Conservation (phyloP, 2,329 filamentous ascomycete species). For the Neopestalotiopsis rosae region DNA sequence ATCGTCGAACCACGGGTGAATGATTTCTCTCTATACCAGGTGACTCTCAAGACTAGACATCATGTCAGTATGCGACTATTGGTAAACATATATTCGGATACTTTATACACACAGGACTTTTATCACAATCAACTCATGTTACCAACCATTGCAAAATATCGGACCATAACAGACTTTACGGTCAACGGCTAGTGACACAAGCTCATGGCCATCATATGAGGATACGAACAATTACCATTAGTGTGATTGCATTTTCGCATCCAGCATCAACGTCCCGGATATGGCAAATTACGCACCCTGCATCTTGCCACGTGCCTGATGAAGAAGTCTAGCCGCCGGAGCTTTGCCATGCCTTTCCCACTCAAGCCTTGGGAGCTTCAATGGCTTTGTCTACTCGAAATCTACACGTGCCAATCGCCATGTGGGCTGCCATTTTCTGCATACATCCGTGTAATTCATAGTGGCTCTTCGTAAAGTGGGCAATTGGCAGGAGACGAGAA, state of each 20-base stretch:
- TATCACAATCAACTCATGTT: too few species aligned
- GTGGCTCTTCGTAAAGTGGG: background rate
- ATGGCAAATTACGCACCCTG: background rate
- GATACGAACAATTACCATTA: background rate
- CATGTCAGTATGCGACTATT: background rate
- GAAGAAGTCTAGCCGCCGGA: background rate
- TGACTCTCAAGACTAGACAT: background rate
- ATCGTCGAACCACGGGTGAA: too few species aligned
- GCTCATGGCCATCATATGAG: background rate
- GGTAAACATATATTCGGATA: too few species aligned
- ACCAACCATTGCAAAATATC: too few species aligned
- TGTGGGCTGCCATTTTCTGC: background rate
- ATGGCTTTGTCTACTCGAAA: background rate
- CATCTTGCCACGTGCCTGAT: background rate
- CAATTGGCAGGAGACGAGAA: background rate
- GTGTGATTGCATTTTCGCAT: background rate
- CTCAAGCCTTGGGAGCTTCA: background rate
- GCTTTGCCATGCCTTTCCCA: background rate
- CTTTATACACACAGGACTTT: too few species aligned
- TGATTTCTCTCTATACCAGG: background rate
- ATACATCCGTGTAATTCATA: background rate
- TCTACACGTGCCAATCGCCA: background rate
- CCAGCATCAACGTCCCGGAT: background rate
- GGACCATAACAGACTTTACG: background rate
- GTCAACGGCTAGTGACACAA: background rate